These are phyloP conservation scores for Hevea brasiliensis DNA, from an alignment of 345 rosid species.

Conservation along the genomic window DNA sequence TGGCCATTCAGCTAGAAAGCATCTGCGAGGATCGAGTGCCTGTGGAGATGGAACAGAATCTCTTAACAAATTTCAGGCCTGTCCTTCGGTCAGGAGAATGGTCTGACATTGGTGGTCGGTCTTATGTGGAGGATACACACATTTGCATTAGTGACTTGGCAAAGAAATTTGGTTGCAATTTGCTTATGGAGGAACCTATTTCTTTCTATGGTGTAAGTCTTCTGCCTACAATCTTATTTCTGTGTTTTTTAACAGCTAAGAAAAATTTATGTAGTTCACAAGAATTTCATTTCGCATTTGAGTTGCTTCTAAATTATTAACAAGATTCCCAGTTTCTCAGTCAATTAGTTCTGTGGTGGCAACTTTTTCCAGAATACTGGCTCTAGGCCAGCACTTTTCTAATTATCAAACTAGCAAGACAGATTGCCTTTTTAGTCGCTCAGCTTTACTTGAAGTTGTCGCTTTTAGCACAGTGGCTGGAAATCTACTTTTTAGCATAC, in stretches of 20 bases:
- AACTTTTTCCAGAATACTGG: neutral
- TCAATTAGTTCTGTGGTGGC: neutral
- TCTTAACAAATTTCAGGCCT: conserved; percentile 44
- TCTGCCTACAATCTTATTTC: neutral
- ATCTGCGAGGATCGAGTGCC: conserved; percentile 50
- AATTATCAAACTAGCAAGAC: too few species aligned
- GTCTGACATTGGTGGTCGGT: conserved; percentile 65
- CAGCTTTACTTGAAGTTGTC: too few species aligned
- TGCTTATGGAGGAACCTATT: conserved; percentile 38
- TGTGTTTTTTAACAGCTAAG: too few species aligned
- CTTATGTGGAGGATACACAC: conserved; percentile 77
- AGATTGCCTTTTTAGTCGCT: too few species aligned
- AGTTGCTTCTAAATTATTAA: neutral
- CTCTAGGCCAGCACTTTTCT: too few species aligned
- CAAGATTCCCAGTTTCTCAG: neutral
- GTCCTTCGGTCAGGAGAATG: conserved; percentile 75
- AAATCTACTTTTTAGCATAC: too few species aligned
- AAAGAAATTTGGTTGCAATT: conserved; percentile 42
- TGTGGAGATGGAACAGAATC: conserved; percentile 35
- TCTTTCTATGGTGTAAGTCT: conserved; percentile 76
- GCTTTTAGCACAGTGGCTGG: too few species aligned
- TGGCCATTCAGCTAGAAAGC: conserved; percentile 54
- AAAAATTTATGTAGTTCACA: too few species aligned
- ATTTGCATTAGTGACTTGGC: conserved; percentile 72
- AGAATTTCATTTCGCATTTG: too few species aligned